Evolutionary conservation across 441 rosid genomes (phyloP), one percentile per base, ranked within the genome.

Genomic region (Erodium texanum): DNA sequence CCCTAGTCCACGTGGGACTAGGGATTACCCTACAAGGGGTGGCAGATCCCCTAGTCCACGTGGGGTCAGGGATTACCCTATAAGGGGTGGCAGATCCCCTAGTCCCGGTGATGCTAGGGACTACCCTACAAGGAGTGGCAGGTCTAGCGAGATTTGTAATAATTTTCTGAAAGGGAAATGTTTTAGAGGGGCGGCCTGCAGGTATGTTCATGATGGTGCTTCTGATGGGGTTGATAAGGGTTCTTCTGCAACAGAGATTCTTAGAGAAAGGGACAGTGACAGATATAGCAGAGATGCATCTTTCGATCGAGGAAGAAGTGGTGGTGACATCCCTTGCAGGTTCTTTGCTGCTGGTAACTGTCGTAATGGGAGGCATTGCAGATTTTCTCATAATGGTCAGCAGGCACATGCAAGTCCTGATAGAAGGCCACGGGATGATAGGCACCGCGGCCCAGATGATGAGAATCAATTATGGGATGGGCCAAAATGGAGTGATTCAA

Each of bases 331-430:
- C 74, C 86, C 89, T 29, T 89, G 92, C 85, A 91, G 77, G 73
- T 89, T 78, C 75, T 91, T 85, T 77, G 87, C 88, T 67, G 83
- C 85, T 2, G 89, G 93, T 32, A 77, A 85, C 67, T 90, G 97
- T 77, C 88, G 90, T 67, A 87, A 86, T 75, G 97, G 98, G 58
- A 86, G 82, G 19, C 62, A 73, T 77, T 93, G 98, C 78, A 81
- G 89, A 81, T 93, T 87, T 78, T 86, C 85, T 65, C 98, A 93
- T 80, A 75, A 81, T 38, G 75, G 66, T 72, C 78, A 79, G 73
- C 78, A 79, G 73, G 73, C 76, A 41, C 76, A 48, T 68, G 24
- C 59, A 71, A 92, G 85, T 71, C 90, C 87, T 65, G 89, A 83
- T 14, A 82, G 81, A 72, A 83, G 82, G 79, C 77, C 77, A 59